These are phyloP conservation scores for Tanozyma kutaoensis DNA, from an alignment of 805 yeast species.

Conservation along the genomic window DNA sequence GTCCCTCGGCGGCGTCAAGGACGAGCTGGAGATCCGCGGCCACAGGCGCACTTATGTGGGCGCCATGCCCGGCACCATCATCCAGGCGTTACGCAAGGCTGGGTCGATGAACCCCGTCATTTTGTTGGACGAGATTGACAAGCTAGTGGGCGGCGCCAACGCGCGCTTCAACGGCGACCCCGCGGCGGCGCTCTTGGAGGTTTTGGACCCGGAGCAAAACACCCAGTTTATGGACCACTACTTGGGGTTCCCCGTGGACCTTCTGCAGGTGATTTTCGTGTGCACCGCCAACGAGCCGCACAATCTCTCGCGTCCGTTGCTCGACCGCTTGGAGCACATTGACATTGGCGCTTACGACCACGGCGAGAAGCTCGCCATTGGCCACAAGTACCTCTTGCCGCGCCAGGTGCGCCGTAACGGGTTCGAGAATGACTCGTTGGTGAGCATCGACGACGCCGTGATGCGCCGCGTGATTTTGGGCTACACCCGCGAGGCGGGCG, in stretches of 20 bases:
- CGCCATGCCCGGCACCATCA: constrained; percentile 77
- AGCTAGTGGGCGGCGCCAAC: constrained; percentile 43
- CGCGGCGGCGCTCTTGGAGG: constrained; percentile 78
- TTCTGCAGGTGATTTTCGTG: constrained; percentile 67
- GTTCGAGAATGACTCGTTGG: constrained; percentile 21
- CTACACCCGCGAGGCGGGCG: constrained; percentile 82
- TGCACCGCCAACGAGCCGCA: constrained; percentile 78
- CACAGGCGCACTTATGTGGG: constrained; percentile 89
- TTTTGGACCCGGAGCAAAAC: constrained; percentile 85
- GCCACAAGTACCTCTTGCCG: constrained; percentile 55
- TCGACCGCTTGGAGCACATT: constrained; percentile 77
- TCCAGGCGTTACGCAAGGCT: constrained; percentile 65
- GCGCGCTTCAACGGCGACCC: constrained; percentile 67
- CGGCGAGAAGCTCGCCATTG: constrained; percentile 64
- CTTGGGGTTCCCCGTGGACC: constrained; percentile 73
- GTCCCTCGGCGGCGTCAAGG: constrained; percentile 79
- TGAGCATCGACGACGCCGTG: constrained; percentile 37
- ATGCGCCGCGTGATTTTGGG: constrained; percentile 49
- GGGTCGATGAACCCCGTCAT: constrained; percentile 75
- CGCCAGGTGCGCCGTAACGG: constrained; percentile 65
- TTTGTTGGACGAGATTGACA: constrained; percentile 76
- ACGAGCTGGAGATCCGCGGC: constrained; percentile 82
- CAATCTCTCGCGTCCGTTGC: constrained; percentile 59
- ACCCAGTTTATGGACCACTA: constrained; percentile 67
- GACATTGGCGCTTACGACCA: constrained; percentile 70